Conservation (phyloP, 2,329 filamentous ascomycete species). For the Diaporthe humulicola region DNA sequence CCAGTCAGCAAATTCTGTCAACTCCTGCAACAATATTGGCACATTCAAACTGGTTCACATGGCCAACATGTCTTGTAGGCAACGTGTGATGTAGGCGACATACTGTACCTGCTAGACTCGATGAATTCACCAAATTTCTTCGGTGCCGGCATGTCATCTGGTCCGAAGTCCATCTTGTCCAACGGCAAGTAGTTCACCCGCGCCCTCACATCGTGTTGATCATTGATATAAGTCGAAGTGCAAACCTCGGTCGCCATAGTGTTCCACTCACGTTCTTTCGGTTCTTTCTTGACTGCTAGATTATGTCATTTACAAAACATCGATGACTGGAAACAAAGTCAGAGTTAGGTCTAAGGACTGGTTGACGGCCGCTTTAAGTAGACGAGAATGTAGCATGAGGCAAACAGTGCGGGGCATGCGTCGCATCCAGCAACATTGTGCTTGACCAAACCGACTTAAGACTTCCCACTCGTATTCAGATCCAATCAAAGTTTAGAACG, state of each 20-base stretch:
- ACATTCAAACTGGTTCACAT: neutral
- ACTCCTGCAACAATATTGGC: neutral
- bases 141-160: conserved; percentile 2
- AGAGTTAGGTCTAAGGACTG: no score
- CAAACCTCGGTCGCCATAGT: conserved; percentile 3
- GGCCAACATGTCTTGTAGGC: neutral
- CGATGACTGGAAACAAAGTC: neutral
- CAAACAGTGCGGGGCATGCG: neutral
- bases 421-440: neutral
- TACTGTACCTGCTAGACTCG: conserved; percentile 21
- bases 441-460: neutral
- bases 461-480: neutral
- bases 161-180: conserved; percentile 2
- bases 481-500: neutral
- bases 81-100: neutral
- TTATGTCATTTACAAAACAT: neutral
- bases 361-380: neutral
- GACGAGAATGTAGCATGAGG: neutral
- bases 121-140: conserved; percentile 20
- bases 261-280: neutral
- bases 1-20: neutral
- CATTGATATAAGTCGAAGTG: conserved; percentile 10
- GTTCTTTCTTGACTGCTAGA: neutral
- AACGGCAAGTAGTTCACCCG: neutral
- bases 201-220: conserved; percentile 7